phyloP scores from a whole-genome alignment of 495 filamentous ascomycete species.

The Parachaetomium inaequale region DNA sequence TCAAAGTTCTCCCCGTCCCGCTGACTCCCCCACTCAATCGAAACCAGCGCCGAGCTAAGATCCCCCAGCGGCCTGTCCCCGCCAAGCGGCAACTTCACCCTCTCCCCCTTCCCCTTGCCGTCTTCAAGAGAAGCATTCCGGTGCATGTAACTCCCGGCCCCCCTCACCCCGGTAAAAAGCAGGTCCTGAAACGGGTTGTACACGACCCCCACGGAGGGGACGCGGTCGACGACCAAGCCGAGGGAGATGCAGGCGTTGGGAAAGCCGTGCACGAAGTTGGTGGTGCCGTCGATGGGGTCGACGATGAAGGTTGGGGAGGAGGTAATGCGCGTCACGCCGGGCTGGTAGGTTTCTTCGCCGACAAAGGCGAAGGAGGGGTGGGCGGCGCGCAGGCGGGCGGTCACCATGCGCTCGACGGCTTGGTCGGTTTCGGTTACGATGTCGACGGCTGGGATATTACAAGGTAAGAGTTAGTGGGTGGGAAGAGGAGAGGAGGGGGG shows the following conservation, averaged over 20 bases:
- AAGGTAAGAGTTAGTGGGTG: constrained; percentile 4
- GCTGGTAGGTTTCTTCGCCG: constrained; percentile 81
- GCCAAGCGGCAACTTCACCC: constrained; percentile 52
- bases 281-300: constrained; percentile 87
- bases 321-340: constrained; percentile 58
- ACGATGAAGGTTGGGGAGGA: constrained; percentile 76
- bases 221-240: constrained; percentile 61
- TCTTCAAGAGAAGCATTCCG: constrained; percentile 32
- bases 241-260: constrained; percentile 80
- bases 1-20: constrained; percentile 72
- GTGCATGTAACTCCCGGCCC: constrained; percentile 62
- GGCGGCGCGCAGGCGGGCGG: constrained; percentile 53
- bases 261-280: constrained; percentile 82
- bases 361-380: constrained; percentile 73
- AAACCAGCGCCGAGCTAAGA: constrained; percentile 61
- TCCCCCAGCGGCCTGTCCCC: constrained; percentile 54
- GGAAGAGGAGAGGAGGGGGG: constrained; percentile 15
- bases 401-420: constrained; percentile 75
- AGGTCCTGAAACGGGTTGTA: constrained; percentile 74
- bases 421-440: constrained; percentile 10
- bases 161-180: constrained; percentile 68
- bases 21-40: constrained; percentile 75
- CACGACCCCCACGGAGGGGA: constrained; percentile 72
- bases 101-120: constrained; percentile 25
- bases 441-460: constrained; percentile 45